Evolutionary conservation across 169 alveolate genomes (phyloP), one percentile per base, ranked within the genome.

Genomic region (Cryptosporidium parvum): DNA sequence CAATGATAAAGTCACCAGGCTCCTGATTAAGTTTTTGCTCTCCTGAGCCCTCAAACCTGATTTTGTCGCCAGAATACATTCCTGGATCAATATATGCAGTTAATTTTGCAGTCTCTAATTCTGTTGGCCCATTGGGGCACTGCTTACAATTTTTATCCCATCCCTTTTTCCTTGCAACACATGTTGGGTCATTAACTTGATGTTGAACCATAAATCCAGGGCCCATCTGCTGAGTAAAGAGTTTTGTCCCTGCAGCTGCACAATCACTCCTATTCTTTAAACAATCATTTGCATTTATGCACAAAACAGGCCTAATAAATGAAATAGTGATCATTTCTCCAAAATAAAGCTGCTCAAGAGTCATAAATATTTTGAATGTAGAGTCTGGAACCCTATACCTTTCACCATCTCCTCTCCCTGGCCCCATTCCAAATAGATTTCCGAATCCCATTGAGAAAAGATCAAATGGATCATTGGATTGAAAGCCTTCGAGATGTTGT

Each of bases 401-500:
- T 69, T 92, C 65, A 48, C 93, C 65, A 53, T 92, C 94, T 31
- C 85, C 94, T 52, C 93, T 84, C 26, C 86, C 86, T 23, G 93
- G 89, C 37, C 93, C 94, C 89, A 85, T 62, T 56, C 93, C 92
- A 73, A 94, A 93, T 42, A 94, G 86, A 23, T 98, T 94, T 18
- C 97, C 97, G 35, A 97, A 96, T 14, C 99, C 97, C 44, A 98
- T 98, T 62, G 97, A 97, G 92, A 98, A 97, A 65, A 97, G 89
- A 31, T 96, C 98, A 84, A 97, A 97, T 45, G 97, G 96, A 80
- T 96, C 97, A n/a, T 92, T 86, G 39, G 94, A 91, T 80, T 80
- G 80, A 29, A 62, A 80, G 16, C 80, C 89, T 4, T 80, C 89
- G 10, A 39, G 58, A 29, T 80, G 89, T 35, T 80, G 89, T 48